phyloP scores from a whole-genome alignment of 2,329 filamentous ascomycete species.

The Epichloe brachyelytri region DNA sequence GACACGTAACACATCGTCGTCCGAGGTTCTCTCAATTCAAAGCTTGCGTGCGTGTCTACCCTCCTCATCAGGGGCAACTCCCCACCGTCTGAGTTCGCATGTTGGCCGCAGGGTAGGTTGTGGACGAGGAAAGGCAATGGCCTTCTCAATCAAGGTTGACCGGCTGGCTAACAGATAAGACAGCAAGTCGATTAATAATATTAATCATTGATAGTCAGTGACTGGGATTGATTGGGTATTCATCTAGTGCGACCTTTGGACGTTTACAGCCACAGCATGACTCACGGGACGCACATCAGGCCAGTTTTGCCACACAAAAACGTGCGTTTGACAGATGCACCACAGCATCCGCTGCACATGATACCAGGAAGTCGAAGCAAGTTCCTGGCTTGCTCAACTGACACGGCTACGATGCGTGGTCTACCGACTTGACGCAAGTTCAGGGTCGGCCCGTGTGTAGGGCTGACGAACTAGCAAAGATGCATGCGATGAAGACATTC shows the following conservation, averaged over 20 bases:
- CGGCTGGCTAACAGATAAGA: no score
- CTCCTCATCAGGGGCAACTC: not conserved
- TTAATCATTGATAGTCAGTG: no score
- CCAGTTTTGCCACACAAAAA: not conserved
- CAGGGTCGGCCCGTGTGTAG: conserved; percentile 6
- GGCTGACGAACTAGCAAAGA: conserved; percentile 5
- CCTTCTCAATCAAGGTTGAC: no score
- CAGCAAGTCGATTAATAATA: no score
- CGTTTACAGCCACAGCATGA: no score
- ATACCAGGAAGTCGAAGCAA: not conserved
- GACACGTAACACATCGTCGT: not conserved
- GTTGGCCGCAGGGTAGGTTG: not conserved
- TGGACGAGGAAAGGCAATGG: not conserved
- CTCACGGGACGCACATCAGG: not conserved
- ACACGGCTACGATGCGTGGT: conserved; percentile 4
- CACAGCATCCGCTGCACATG: not conserved
- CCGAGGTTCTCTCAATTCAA: not conserved
- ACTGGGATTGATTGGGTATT: no score
- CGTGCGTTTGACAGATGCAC: not conserved
- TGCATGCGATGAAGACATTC: conserved; percentile 6
- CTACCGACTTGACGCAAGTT: conserved; percentile 4
- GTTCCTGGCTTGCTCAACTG: not conserved
- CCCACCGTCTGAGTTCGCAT: not conserved
- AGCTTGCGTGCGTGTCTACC: not conserved
- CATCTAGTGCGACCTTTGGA: no score